phyloP scores from a whole-genome alignment of 2,329 filamentous ascomycete genomes.

The Ophiobolus disseminans region DNA sequence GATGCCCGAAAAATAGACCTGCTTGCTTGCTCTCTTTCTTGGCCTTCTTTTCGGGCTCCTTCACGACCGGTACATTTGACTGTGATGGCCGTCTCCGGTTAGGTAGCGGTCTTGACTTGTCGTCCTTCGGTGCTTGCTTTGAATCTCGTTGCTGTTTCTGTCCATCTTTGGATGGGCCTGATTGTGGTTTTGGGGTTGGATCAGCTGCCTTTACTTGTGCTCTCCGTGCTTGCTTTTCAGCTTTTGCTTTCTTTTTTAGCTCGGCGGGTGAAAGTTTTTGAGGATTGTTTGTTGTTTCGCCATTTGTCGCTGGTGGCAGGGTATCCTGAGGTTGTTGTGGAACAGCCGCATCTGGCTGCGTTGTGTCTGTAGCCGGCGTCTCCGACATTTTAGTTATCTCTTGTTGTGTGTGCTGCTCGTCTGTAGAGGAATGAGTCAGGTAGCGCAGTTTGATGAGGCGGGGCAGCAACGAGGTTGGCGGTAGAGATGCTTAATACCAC shows the following conservation, averaged over 20 bases:
- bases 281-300: slow-evolving; percentile 35
- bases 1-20: slow-evolving; percentile 72
- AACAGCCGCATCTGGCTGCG: too few species aligned
- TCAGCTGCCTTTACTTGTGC: slow-evolving; percentile 67
- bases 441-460: too few species aligned
- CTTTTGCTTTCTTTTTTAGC: slow-evolving; percentile 87
- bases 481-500: too few species aligned
- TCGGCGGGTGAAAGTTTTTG: slow-evolving; percentile 75
- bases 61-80: slow-evolving; percentile 33
- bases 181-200: slow-evolving; percentile 45
- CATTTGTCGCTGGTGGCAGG: slow-evolving; percentile 23
- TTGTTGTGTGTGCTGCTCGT: slow-evolving; percentile 8
- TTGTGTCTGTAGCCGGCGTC: too few species aligned
- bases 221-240: slow-evolving; percentile 87
- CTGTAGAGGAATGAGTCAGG: too few species aligned
- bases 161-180: slow-evolving; percentile 35
- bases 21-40: slow-evolving; percentile 60
- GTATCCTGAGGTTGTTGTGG: background rate
- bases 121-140: slow-evolving; percentile 43
- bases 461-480: too few species aligned
- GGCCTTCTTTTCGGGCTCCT: slow-evolving; percentile 41
- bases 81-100: slow-evolving; percentile 41
- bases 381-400: slow-evolving; percentile 1
- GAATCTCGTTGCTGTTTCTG: slow-evolving; percentile 47
- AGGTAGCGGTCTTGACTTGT: slow-evolving; percentile 42